phyloP scores from a whole-genome alignment of 2,329 filamentous ascomycete species.

The Phialemoniopsis sp. region DNA sequence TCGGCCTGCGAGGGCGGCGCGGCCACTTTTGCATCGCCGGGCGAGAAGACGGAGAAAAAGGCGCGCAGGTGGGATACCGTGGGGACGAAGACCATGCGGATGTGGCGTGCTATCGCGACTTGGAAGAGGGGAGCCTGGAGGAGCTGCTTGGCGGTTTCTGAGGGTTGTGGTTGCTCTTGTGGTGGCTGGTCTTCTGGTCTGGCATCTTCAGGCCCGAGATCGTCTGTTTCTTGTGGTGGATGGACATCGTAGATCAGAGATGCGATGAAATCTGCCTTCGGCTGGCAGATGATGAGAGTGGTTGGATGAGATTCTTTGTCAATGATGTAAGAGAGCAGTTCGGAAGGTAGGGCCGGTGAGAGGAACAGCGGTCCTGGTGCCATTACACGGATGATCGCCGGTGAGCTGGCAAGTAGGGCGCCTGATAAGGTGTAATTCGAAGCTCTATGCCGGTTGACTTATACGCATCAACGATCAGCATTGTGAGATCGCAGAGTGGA shows the following conservation, averaged over 20 bases:
- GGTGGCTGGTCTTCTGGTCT: slow-evolving; percentile 2
- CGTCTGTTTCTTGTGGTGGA: slow-evolving; percentile 11
- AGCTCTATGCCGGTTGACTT: too few species aligned
- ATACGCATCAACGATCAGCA: too few species aligned
- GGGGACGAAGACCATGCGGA: slow-evolving; percentile 69
- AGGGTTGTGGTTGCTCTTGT: slow-evolving; percentile 10
- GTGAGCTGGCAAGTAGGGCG: too few species aligned
- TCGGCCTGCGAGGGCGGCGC: slow-evolving; percentile 24
- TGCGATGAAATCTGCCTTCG: slow-evolving; percentile 59
- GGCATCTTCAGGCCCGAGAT: slow-evolving; percentile 1
- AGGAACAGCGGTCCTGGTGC: slow-evolving; percentile 35
- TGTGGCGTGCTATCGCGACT: slow-evolving; percentile 62
- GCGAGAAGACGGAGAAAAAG: slow-evolving; percentile 58
- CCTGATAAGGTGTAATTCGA: too few species aligned
- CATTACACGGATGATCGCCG: too few species aligned
- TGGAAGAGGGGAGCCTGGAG: slow-evolving; percentile 62
- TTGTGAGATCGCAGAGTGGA: too few species aligned
- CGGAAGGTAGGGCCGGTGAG: slow-evolving; percentile 48
- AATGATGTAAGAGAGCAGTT: slow-evolving; percentile 64
- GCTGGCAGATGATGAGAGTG: slow-evolving; percentile 67
- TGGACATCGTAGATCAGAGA: slow-evolving; percentile 50
- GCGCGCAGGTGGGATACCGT: slow-evolving; percentile 75
- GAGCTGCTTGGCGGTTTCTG: slow-evolving; percentile 31
- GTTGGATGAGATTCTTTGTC: slow-evolving; percentile 50
- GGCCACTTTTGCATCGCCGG: slow-evolving; percentile 26